Evolutionary conservation across 2,329 filamentous ascomycete genomes (phyloP), one percentile per base, ranked within the genome.

Genomic region (Talaromyces sp.): DNA sequence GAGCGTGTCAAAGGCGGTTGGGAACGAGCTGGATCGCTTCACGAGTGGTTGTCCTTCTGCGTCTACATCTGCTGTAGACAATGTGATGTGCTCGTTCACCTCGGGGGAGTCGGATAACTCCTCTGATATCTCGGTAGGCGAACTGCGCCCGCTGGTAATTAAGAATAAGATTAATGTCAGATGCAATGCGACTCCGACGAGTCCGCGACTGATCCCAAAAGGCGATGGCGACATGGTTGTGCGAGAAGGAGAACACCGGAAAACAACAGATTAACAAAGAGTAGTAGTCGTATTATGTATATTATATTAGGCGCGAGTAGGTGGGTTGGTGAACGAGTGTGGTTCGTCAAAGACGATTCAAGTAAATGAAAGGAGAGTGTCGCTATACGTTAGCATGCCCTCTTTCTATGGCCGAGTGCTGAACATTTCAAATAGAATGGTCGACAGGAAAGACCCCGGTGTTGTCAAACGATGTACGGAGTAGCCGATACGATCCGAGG

Each of bases 1-100:
- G 33, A 89, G 73, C 61, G 83, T 86, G 68, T 92, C 89, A 69
- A 91, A 91, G 2, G 89, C 83, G 10, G 75, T 84, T 0, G 88
- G 90, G 50, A 89, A 65, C 31, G 59, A 53, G 54, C n/a, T 30
- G 30, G 54, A 56, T 27, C 33, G 33, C 16, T n/a, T 27, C 23
- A 18, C 10, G 7, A 42, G 31, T 44, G 36, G 14, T 30, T 28
- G 8, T 56, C 7, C 28, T 23, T 33, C 10, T 36, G 54, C 16
- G 10, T 14, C 54, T 23, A 23, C 31, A 6, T 55, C 28, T 65
- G 23, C 60, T 16, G 64, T 60, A 16, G 64, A 61, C 10, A 68
- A 65, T n/a, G 62, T 53, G 28, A 30, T 30, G n/a, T 16, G 31
- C 54, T 18, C 54, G 3, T 18, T 47, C 23, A 47, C n/a, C 18